A percentile compares a stretch with the other conserved stretches of the same genome.
Evolutionary conservation across 2,329 filamentous ascomycete species (phyloP).

Genomic region (Hypoxylon sp.): DNA sequence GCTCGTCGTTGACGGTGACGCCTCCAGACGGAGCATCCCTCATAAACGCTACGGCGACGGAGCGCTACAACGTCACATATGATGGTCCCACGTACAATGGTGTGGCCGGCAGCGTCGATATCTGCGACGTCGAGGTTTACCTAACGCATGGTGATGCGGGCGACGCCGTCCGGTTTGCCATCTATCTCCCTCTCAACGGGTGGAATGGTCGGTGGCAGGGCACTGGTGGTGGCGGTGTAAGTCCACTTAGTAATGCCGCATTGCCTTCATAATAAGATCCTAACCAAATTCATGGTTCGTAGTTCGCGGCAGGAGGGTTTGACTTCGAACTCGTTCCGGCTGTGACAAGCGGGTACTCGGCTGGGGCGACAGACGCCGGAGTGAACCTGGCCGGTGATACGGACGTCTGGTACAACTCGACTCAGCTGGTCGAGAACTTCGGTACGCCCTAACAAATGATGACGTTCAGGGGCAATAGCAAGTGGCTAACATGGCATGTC

Average conservation of each 20-base stretch:
- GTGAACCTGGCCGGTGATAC: constrained; percentile 38
- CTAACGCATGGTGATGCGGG: constrained; percentile 47
- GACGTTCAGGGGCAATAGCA: background rate
- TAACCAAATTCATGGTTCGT: background rate
- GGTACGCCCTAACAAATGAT: constrained; percentile 24
- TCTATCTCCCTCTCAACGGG: constrained; percentile 44
- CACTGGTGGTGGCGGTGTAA: constrained; percentile 47
- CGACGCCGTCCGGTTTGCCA: constrained; percentile 44
- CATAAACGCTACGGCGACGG: constrained; percentile 45
- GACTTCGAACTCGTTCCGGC: constrained; percentile 35
- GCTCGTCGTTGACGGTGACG: constrained; percentile 41
- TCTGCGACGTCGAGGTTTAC: constrained; percentile 47
- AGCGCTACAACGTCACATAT: constrained; percentile 44
- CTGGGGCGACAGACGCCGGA: constrained; percentile 46
- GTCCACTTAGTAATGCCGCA: constrained; percentile 12
- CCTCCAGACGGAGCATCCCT: constrained; percentile 41
- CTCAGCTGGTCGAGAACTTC: constrained; percentile 54
- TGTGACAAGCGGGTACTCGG: constrained; percentile 42
- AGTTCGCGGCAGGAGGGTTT: background rate
- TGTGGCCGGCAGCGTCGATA: constrained; percentile 35
- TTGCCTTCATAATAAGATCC: background rate
- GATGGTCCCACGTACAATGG: constrained; percentile 40
- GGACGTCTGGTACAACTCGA: constrained; percentile 38
- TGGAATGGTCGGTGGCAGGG: constrained; percentile 51
- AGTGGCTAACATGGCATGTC: background rate